Conservation (phyloP, 441 rosid genomes). For the Eruca vesicaria region DNA sequence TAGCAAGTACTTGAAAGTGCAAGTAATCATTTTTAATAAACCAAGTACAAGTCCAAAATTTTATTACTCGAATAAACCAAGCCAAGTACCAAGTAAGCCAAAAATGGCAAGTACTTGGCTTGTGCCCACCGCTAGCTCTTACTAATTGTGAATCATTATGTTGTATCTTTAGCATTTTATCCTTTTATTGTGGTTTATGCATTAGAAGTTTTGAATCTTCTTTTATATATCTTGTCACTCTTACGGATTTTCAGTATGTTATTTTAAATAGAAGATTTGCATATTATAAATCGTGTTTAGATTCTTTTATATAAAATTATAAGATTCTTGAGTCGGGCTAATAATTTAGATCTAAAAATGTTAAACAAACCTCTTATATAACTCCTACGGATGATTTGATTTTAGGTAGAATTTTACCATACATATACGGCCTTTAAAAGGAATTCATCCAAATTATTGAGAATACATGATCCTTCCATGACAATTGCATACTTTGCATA, state of each 20-base stretch:
- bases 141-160: too few relatives aligned
- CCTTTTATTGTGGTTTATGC: too few relatives aligned
- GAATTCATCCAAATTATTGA: slow-evolving; percentile 3
- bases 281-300: background rate
- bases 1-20: too few relatives aligned
- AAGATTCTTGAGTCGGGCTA: background rate
- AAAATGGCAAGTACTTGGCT: too few relatives aligned
- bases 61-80: too few relatives aligned
- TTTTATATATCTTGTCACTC: background rate
- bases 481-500: slow-evolving; percentile 7
- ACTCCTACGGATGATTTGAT: background rate
- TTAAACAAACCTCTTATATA: background rate
- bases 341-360: background rate
- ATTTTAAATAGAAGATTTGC: background rate
- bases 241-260: background rate
- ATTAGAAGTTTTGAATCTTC: too few relatives aligned
- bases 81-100: too few relatives aligned
- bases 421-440: background rate
- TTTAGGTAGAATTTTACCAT: background rate
- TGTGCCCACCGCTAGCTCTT: too few relatives aligned
- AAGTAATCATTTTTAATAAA: too few relatives aligned
- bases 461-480: slow-evolving; percentile 10
- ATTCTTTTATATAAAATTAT: background rate
- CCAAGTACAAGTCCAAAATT: too few relatives aligned
- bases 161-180: too few relatives aligned